Evolutionary conservation across 2,329 filamentous ascomycete genomes (phyloP).

Genomic region (Emericellopsis cladophorae): DNA sequence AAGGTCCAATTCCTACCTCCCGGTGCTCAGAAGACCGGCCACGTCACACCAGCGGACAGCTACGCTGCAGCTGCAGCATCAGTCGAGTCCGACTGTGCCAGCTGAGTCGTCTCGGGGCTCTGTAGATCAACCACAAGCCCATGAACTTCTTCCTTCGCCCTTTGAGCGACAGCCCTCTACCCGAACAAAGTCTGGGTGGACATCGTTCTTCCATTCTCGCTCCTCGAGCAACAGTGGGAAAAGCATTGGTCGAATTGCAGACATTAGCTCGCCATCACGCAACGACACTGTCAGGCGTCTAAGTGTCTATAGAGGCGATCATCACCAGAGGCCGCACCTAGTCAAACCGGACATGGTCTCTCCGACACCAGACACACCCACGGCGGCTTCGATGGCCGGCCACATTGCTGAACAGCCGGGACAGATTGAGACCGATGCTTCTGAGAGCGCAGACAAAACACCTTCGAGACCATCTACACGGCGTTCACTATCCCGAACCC

Average conservation of each 20-base stretch:
- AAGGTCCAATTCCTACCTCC: slow-evolving; percentile 46
- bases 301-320: slow-evolving; percentile 5
- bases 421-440: slow-evolving; percentile 3
- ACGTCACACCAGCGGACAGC: slow-evolving; percentile 70
- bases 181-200: slow-evolving; percentile 23
- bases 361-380: slow-evolving; percentile 5
- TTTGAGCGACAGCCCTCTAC: slow-evolving; percentile 8
- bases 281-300: slow-evolving; percentile 13
- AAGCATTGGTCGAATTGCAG: slow-evolving; percentile 10
- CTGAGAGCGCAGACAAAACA: slow-evolving; percentile 20
- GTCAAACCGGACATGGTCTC: slow-evolving; percentile 24
- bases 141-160: slow-evolving; percentile 14
- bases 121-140: slow-evolving; percentile 8
- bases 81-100: slow-evolving; percentile 12
- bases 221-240: slow-evolving; percentile 14
- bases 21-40: slow-evolving; percentile 57
- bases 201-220: slow-evolving; percentile 43
- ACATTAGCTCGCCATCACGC: slow-evolving; percentile 13
- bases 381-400: no score
- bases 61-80: slow-evolving; percentile 40
- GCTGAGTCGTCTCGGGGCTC: background rate
- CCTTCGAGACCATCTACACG: slow-evolving; percentile 26
- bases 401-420: slow-evolving; percentile 3
- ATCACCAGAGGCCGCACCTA: slow-evolving; percentile 14
- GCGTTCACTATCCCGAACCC: slow-evolving; percentile 47